Evolutionary conservation across 2,329 filamentous ascomycete genomes (phyloP), one percentile per base, ranked within the genome.

Genomic region (Metarhizium humberi): DNA sequence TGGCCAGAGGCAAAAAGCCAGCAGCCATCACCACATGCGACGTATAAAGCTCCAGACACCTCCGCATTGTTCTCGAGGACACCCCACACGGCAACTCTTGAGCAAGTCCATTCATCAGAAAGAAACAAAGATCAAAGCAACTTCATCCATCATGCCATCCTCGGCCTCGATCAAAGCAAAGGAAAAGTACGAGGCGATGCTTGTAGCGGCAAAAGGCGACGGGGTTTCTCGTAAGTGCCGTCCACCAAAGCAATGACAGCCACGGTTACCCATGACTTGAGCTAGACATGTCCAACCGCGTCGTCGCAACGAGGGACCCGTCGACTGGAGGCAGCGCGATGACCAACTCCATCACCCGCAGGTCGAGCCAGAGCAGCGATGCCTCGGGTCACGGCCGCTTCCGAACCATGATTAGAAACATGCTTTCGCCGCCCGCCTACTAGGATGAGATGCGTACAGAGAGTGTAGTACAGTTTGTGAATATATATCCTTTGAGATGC

Each of bases 291-390:
- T 54, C 52, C 14, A 58, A 56, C 52, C 57, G 57, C 13, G 46
- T 58, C 4, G 18, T 56, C 2, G 52, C 57, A 18, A 58, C 57
- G 29, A 55, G 57, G 13, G 52, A 58, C n/a, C 55, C 57, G 2
- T 58, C 57, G 8, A 55, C 55, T 20, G 57, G 57, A n/a, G 30
- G 55, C 38, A 56, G 57, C 50, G 57, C 53, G 42, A 32, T 56
- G 3, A 51, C 57, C 25, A 58, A 58, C 32, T 58, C 57, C 6
- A 58, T 58, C 34, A 54, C 48, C 5, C 57, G 57, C 36, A 52
- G 57, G 2, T 54, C 55, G 14, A 58, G 57, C 42, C 55, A 58
- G 25, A 55, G 57, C 25, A 56, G 57, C 46, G 34, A 51, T 4
- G 50, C 51, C 16, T 54, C 46, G 11, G 34, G 48, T n/a, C 40